phyloP scores from a whole-genome alignment of 2,329 filamentous ascomycete species.

The Lecanicillium sp. region DNA sequence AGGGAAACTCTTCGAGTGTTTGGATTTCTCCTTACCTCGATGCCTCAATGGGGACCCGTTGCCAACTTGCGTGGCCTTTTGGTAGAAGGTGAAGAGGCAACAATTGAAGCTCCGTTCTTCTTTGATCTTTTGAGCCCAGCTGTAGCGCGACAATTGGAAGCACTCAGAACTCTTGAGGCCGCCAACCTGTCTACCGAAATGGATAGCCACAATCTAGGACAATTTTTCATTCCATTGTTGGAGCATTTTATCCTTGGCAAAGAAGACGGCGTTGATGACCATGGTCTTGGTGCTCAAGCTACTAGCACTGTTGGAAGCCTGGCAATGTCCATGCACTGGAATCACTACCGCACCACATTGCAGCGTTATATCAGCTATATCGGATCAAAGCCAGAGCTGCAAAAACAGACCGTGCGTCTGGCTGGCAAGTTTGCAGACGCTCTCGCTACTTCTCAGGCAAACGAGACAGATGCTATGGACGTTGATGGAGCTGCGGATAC shows the following conservation, averaged over 20 bases:
- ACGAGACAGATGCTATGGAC: slow-evolving; percentile 32
- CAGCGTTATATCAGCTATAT: slow-evolving; percentile 79
- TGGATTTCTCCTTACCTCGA: slow-evolving; percentile 64
- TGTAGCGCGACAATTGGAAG: slow-evolving; percentile 74
- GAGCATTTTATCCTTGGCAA: slow-evolving; percentile 91
- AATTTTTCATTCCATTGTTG: slow-evolving; percentile 82
- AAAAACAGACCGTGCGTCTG: slow-evolving; percentile 79
- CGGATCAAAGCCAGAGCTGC: slow-evolving; percentile 68
- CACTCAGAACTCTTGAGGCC: slow-evolving; percentile 65
- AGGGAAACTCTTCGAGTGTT: slow-evolving; percentile 74
- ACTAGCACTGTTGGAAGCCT: slow-evolving; percentile 72
- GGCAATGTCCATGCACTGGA: slow-evolving; percentile 75
- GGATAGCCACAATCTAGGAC: slow-evolving; percentile 68
- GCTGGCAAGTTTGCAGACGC: slow-evolving; percentile 76
- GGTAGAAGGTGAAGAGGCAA: slow-evolving; percentile 53
- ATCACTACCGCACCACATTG: slow-evolving; percentile 78
- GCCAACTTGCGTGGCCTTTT: slow-evolving; percentile 67
- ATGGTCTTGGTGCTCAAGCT: slow-evolving; percentile 79
- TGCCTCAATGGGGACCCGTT: slow-evolving; percentile 62
- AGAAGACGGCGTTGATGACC: slow-evolving; percentile 63
- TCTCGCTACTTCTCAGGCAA: slow-evolving; percentile 44
- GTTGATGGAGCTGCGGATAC: slow-evolving; percentile 24
- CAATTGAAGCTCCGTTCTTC: slow-evolving; percentile 67
- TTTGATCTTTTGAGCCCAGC: slow-evolving; percentile 87
- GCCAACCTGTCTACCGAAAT: slow-evolving; percentile 59